phyloP scores from a whole-genome alignment of 2,329 filamentous ascomycete species.

The Phialemonium atrogriseum region DNA sequence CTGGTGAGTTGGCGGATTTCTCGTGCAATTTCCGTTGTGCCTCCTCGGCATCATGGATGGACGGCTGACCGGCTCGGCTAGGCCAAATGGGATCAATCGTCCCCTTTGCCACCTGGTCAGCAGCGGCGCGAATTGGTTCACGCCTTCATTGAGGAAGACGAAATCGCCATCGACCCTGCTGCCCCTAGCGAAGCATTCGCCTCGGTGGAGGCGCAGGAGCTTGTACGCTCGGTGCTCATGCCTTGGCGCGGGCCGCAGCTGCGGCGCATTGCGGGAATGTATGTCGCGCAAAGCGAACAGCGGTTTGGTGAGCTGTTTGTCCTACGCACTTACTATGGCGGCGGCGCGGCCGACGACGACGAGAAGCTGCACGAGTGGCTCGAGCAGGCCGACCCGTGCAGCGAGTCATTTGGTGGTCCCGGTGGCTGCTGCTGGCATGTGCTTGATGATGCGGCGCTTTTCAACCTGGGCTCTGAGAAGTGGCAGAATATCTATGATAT shows the following conservation, averaged over 20 bases:
- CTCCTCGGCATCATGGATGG: no score
- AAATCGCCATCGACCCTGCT: no score
- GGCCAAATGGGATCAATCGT: no score
- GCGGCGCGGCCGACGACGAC: conserved; percentile 1
- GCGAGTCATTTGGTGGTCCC: conserved; percentile 1
- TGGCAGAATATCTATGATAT: no score
- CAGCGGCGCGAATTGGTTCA: conserved; percentile 1
- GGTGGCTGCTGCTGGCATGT: conserved; percentile 1
- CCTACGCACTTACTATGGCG: conserved; percentile 2
- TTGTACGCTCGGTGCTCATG: not conserved
- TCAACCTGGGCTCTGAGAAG: conserved; percentile 1
- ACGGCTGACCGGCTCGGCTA: no score
- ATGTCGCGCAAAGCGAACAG: not conserved
- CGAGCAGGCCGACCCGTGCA: not conserved
- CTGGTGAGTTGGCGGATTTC: not conserved
- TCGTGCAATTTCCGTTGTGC: no score
- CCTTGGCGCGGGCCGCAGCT: conserved; percentile 1
- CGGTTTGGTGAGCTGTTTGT: not conserved
- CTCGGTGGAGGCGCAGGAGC: not conserved
- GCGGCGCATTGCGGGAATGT: not conserved
- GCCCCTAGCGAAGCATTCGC: not conserved
- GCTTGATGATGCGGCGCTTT: not conserved
- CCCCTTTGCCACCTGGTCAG: not conserved
- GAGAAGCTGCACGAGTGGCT: conserved; percentile 2
- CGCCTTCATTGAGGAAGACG: conserved; percentile 1